phyloP scores from a whole-genome alignment of 2,329 filamentous ascomycete genomes.

The Talaromyces sp. region DNA sequence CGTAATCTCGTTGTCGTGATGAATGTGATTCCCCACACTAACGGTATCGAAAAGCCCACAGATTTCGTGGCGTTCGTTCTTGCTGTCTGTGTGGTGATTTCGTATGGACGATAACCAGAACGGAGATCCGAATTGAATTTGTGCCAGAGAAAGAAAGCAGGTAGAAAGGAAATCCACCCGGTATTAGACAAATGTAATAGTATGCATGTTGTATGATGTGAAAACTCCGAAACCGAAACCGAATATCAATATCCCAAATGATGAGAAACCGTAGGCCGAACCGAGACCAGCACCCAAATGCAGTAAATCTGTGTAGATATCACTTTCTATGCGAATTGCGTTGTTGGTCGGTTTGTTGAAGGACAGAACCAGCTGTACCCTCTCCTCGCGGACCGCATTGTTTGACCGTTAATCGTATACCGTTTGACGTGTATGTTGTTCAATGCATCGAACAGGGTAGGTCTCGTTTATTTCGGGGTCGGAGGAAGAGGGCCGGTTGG shows the following conservation, averaged over 20 bases:
- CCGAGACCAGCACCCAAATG: constrained; percentile 6
- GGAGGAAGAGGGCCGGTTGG: constrained; percentile 19
- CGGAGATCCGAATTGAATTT: not conserved
- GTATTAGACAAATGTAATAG: not conserved
- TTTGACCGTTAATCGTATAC: constrained; percentile 7
- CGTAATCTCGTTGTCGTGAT: not conserved
- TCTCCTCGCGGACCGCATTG: not conserved
- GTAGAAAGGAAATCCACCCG: not conserved
- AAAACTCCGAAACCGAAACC: not conserved
- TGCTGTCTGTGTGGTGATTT: not conserved
- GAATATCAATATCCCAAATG: not conserved
- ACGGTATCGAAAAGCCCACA: not conserved
- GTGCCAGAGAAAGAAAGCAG: not conserved
- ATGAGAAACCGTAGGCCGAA: constrained; percentile 1
- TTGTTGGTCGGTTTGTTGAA: constrained; percentile 1
- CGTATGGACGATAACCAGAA: not conserved
- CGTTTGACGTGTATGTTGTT: not conserved
- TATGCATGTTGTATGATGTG: not conserved
- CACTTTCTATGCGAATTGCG: constrained; percentile 3
- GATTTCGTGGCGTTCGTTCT: not conserved
- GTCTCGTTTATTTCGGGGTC: constrained; percentile 17
- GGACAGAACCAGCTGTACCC: constrained; percentile 7
- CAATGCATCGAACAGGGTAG: not conserved
- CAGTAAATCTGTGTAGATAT: not conserved
- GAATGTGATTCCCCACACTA: not conserved